Conservation (phyloP, 1,284 basidiomycete genomes). For the Entoloma clypeatum region DNA sequence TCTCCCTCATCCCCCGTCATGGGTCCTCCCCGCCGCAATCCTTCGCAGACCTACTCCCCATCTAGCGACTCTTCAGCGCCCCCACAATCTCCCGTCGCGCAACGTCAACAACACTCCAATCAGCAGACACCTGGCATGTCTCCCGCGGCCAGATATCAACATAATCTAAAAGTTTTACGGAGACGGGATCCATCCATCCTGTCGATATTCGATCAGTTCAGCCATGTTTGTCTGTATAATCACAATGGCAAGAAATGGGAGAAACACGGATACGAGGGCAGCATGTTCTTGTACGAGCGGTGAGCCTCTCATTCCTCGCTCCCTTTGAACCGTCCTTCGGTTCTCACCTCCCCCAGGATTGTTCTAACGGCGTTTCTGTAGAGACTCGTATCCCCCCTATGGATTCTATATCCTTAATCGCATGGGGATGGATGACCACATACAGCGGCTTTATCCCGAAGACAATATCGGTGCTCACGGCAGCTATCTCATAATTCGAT, state of each 20-base stretch:
- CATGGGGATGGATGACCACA: slow-evolving; percentile 81
- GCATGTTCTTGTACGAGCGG: slow-evolving; percentile 87
- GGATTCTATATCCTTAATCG: slow-evolving; percentile 88
- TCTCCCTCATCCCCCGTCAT: slow-evolving; percentile 20
- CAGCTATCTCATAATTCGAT: slow-evolving; percentile 71
- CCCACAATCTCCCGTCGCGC: slow-evolving; percentile 17
- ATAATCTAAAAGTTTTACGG: slow-evolving; percentile 81
- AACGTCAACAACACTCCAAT: slow-evolving; percentile 18
- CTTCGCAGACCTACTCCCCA: slow-evolving; percentile 11
- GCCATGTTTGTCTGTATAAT: slow-evolving; percentile 78
- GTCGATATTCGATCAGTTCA: slow-evolving; percentile 81
- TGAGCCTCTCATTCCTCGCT: slow-evolving; percentile 32
- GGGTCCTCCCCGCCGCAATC: slow-evolving; percentile 28
- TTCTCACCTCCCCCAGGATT: not conserved
- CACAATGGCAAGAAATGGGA: slow-evolving; percentile 71
- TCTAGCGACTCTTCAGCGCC: slow-evolving; percentile 11
- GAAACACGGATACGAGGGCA: slow-evolving; percentile 83
- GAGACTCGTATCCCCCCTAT: slow-evolving; percentile 72
- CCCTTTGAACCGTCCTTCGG: not conserved
- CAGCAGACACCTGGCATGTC: slow-evolving; percentile 45
- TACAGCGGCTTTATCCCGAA: slow-evolving; percentile 73
- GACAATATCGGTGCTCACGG: slow-evolving; percentile 68
- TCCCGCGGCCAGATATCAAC: slow-evolving; percentile 56
- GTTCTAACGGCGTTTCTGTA: no score
- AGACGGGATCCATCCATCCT: slow-evolving; percentile 78